Conservation (phyloP, 2,329 filamentous ascomycete genomes). For the Zymoseptoria tritici region DNA sequence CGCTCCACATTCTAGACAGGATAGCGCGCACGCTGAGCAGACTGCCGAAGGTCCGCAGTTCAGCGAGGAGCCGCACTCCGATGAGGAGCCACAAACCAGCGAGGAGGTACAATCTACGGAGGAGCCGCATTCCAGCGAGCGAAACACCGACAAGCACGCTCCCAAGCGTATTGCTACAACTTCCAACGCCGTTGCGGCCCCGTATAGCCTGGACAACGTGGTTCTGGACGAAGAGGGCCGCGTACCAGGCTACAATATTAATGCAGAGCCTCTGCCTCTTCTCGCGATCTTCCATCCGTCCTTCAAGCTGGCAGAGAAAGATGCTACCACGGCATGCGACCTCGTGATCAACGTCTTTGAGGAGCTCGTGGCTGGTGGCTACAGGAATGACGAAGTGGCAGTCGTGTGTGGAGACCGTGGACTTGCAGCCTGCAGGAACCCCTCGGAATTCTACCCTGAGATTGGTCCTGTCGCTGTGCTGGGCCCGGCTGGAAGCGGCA, state of each 20-base stretch:
- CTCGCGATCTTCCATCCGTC: not conserved
- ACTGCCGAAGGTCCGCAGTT: too few species aligned
- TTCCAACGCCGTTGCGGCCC: not conserved
- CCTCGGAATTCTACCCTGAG: conserved; percentile 2
- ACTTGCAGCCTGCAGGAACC: not conserved
- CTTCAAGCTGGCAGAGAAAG: conserved; percentile 2
- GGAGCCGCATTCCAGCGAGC: not conserved
- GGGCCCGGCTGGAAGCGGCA: conserved; percentile 15
- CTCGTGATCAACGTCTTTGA: not conserved
- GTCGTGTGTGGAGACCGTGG: not conserved
- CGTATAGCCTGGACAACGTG: not conserved
- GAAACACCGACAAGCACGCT: not conserved
- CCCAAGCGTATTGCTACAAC: not conserved
- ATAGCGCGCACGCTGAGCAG: too few species aligned
- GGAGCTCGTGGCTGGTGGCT: not conserved
- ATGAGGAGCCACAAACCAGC: too few species aligned
- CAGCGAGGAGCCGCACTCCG: too few species aligned
- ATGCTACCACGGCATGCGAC: not conserved
- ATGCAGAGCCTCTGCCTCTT: not conserved
- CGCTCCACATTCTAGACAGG: too few species aligned
- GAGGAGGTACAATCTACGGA: too few species aligned
- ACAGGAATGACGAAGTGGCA: conserved; percentile 4
- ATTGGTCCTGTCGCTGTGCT: conserved; percentile 1
- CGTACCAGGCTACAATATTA: not conserved
- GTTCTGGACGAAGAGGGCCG: not conserved